These are phyloP conservation scores for Penicillium oxalicum DNA, from an alignment of 2,329 filamentous ascomycete genomes.

Conservation along the genomic window DNA sequence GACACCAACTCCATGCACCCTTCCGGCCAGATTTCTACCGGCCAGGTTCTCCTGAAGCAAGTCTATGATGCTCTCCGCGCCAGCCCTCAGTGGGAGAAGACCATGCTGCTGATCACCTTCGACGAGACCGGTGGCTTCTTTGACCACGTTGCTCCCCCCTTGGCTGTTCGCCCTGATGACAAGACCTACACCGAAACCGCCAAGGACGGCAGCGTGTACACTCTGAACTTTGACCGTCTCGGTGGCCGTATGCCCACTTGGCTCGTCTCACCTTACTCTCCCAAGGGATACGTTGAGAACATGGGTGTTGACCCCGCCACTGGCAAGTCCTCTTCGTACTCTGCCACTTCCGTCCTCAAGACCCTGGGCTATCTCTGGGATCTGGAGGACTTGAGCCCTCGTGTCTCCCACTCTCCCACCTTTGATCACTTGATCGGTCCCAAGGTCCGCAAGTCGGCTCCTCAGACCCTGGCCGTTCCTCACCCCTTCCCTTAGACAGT, in stretches of 20 bases:
- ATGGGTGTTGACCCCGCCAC: conserved; percentile 23
- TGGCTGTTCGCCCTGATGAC: conserved; percentile 29
- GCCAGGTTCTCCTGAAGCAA: conserved; percentile 33
- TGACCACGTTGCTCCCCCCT: conserved; percentile 33
- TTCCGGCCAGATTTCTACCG: conserved; percentile 30
- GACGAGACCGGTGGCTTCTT: conserved; percentile 36
- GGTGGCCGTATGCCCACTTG: conserved; percentile 29
- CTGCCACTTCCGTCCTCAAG: conserved; percentile 28
- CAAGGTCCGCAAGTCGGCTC: conserved; percentile 6
- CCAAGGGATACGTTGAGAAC: conserved; percentile 24
- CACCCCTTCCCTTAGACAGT: conserved; percentile 20
- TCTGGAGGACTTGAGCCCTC: conserved; percentile 24
- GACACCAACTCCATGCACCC: conserved; percentile 28
- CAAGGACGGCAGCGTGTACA: conserved; percentile 21
- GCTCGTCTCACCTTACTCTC: conserved; percentile 26
- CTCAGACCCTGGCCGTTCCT: conserved; percentile 17
- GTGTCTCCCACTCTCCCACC: conserved; percentile 25
- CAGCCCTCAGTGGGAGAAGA: conserved; percentile 33
- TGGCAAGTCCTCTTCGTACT: conserved; percentile 22
- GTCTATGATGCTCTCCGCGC: conserved; percentile 33
- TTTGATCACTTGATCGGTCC: conserved; percentile 27
- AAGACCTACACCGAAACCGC: conserved; percentile 32
- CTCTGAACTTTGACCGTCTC: conserved; percentile 23
- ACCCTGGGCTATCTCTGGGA: conserved; percentile 29
- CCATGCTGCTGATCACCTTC: conserved; percentile 31